A percentile compares a stretch with the other conserved stretches of the same genome.
Evolutionary conservation across 139 green algal species (phyloP).

Genomic region (Coelastrella sp.): DNA sequence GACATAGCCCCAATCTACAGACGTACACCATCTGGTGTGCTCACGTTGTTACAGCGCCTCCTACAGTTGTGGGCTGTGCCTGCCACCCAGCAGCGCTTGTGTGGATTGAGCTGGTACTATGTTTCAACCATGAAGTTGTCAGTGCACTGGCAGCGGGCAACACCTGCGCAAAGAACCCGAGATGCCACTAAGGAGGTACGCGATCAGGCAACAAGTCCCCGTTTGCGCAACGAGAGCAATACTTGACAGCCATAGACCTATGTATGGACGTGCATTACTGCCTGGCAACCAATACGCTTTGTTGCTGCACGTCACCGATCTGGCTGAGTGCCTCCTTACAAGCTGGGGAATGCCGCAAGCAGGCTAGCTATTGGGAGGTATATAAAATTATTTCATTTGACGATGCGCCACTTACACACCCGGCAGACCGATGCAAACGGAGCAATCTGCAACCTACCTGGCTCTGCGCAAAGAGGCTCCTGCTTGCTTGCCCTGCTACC

Average conservation of each 20-base stretch:
- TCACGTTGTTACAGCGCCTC: constrained; percentile 29
- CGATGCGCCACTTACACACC: background rate
- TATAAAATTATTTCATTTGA: background rate
- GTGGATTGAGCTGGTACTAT: constrained; percentile 5
- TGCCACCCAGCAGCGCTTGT: constrained; percentile 31
- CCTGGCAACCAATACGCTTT: too few relatives aligned
- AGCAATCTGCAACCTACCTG: constrained; percentile 1
- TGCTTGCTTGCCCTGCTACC: constrained; percentile 14
- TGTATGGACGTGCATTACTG: too few relatives aligned
- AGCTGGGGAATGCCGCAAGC: background rate
- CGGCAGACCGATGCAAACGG: background rate
- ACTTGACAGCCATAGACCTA: too few relatives aligned
- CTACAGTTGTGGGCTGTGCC: constrained; percentile 5
- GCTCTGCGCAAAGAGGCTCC: constrained; percentile 6
- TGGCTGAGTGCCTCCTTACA: background rate
- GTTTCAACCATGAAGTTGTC: constrained; percentile 1
- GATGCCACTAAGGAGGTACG: too few relatives aligned
- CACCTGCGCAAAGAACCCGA: background rate
- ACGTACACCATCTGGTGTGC: too few relatives aligned
- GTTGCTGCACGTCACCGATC: constrained; percentile 6
- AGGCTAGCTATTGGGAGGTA: background rate
- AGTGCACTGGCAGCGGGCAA: constrained; percentile 17
- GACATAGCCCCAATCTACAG: too few relatives aligned
- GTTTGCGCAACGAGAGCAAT: too few relatives aligned
- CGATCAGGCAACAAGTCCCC: too few relatives aligned